Evolutionary conservation across 495 filamentous ascomycete genomes (phyloP).

Genomic region (Acidomyces sp.): DNA sequence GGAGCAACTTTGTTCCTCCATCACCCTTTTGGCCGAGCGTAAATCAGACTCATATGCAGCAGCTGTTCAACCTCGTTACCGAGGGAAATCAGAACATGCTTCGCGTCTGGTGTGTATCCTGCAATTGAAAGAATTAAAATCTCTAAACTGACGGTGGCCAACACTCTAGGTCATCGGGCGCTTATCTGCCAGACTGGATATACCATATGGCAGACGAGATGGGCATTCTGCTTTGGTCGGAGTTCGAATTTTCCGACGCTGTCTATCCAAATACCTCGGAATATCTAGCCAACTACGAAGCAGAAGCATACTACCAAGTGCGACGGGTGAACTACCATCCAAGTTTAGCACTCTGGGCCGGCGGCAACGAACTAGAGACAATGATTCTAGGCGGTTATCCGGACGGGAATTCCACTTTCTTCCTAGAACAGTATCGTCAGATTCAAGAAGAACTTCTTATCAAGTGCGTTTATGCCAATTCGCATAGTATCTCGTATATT

Average conservation of each 20-base stretch:
- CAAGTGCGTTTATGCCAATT: conserved; percentile 53
- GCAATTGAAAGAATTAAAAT: too few species aligned
- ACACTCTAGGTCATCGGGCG: conserved; percentile 47
- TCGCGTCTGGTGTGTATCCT: conserved; percentile 56
- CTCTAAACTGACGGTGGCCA: too few species aligned
- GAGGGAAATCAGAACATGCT: conserved; percentile 59
- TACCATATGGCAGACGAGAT: conserved; percentile 55
- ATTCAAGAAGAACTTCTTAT: too few species aligned
- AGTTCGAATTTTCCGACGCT: conserved; percentile 54
- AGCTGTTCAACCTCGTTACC: conserved; percentile 43
- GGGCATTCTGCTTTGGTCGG: conserved; percentile 50
- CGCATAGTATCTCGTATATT: conserved; percentile 52
- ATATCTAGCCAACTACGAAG: conserved; percentile 46
- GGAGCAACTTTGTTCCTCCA: conserved; percentile 53
- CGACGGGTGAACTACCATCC: conserved; percentile 54
- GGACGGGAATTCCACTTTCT: too few species aligned
- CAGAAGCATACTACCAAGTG: conserved; percentile 50
- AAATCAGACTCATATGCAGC: conserved; percentile 39
- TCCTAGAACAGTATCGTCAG: too few species aligned
- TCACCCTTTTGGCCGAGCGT: conserved; percentile 56
- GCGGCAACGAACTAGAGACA: conserved; percentile 51
- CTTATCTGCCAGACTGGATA: conserved; percentile 54
- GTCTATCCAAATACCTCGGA: conserved; percentile 44
- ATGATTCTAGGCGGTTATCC: too few species aligned
- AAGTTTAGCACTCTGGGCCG: conserved; percentile 51